Percentiles rank a stretch among this genome's conserved stretches.
Evolutionary conservation across 345 rosid species (phyloP).

Genomic region (Erucastrum elatum): DNA sequence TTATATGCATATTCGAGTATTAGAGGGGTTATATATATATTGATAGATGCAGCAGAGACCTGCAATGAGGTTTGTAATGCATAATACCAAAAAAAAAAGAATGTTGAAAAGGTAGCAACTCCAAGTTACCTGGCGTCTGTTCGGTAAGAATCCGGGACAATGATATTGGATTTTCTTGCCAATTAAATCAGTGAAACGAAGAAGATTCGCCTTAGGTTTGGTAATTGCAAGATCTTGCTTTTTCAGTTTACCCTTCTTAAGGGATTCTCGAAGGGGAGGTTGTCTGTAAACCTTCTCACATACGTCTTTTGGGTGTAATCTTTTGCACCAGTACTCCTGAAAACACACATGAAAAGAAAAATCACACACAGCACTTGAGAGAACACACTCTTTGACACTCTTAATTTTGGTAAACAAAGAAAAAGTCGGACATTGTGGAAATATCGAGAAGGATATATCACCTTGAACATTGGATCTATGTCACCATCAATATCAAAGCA

Average conservation of each 20-base stretch:
- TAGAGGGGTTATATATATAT: not conserved
- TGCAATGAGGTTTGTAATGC: not conserved
- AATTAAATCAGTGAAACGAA: constrained; percentile 75
- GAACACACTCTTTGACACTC: not conserved
- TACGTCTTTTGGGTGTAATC: constrained; percentile 89
- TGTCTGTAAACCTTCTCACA: constrained; percentile 96
- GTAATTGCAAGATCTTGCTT: constrained; percentile 83
- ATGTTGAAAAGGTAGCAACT: not conserved
- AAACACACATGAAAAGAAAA: constrained; percentile 34
- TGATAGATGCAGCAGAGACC: not conserved
- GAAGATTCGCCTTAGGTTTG: constrained; percentile 73
- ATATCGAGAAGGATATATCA: constrained; percentile 36
- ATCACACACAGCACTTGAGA: not conserved
- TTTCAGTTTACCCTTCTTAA: constrained; percentile 79
- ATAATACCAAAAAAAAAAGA: not conserved
- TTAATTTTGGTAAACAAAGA: not conserved
- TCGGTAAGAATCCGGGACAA: constrained; percentile 81
- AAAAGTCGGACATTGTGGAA: not conserved
- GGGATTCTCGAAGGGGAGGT: constrained; percentile 82
- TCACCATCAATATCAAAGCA: constrained; percentile 97
- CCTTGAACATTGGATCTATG: constrained; percentile 94
- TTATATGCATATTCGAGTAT: not conserved
- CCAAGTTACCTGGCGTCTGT: constrained; percentile 81
- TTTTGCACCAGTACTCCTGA: constrained; percentile 99
- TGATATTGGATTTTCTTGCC: constrained; percentile 92